Conservation (phyloP, 345 rosid species). For the Aethionema arabicum region DNA sequence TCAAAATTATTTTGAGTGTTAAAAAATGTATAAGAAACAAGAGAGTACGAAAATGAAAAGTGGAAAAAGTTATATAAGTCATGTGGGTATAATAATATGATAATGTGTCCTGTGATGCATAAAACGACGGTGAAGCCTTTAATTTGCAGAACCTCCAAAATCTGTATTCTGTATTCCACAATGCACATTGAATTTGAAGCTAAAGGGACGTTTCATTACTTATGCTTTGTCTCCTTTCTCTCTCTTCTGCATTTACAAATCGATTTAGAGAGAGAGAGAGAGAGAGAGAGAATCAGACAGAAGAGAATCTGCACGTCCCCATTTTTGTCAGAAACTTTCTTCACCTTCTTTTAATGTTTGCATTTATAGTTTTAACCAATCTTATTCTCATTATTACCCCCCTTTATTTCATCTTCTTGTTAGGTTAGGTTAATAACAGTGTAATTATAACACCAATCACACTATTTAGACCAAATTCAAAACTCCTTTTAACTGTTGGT, state of each 20-base stretch:
- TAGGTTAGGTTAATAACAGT: background rate
- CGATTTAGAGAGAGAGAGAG: background rate
- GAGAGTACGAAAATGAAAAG: background rate
- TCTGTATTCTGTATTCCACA: constrained; percentile 33
- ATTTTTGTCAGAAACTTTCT: constrained; percentile 30
- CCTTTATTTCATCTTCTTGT: too few species aligned
- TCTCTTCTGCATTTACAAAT: constrained; percentile 28
- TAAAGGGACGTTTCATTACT: constrained; percentile 33
- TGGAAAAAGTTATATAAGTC: background rate
- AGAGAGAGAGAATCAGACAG: constrained; percentile 9
- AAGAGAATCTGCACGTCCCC: constrained; percentile 24
- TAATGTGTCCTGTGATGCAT: constrained; percentile 27
- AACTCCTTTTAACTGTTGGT: too few species aligned
- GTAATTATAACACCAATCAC: background rate
- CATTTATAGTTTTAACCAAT: constrained; percentile 16
- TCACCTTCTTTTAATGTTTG: constrained; percentile 3
- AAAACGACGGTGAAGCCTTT: constrained; percentile 30
- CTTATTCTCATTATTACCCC: constrained; percentile 8
- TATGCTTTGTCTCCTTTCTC: constrained; percentile 21
- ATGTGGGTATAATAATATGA: constrained; percentile 9
- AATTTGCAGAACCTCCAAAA: background rate
- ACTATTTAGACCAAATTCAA: background rate
- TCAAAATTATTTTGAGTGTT: too few species aligned
- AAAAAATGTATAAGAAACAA: too few species aligned
- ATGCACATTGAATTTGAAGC: constrained; percentile 20